Evolutionary conservation across 306 rosid genomes (phyloP).

Genomic region (Sicyos edulis): DNA sequence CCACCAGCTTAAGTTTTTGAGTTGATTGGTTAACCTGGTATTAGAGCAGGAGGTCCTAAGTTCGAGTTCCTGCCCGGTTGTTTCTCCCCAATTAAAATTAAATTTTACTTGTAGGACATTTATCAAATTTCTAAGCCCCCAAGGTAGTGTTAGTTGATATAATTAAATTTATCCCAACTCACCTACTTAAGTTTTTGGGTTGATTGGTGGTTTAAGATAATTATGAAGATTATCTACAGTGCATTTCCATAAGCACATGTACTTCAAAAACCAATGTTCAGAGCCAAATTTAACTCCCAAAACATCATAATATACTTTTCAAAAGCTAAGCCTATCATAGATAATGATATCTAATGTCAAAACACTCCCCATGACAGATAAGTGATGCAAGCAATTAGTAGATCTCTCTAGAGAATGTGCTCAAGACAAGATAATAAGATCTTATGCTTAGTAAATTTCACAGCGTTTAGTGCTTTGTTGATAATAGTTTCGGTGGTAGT

Average conservation of each 20-base stretch:
- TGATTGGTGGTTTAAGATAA: no score
- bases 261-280: neutral
- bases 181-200: no score
- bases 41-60: no score
- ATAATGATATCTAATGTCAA: neutral
- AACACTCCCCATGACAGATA: neutral
- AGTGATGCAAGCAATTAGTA: neutral
- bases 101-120: no score
- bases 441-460: neutral
- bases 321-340: neutral
- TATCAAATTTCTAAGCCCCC: no score
- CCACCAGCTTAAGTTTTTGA: no score
- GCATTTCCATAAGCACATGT: neutral
- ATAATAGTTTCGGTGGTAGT: neutral
- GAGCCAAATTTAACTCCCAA: neutral
- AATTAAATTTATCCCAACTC: no score
- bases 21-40: no score
- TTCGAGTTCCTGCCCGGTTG: no score
- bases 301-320: neutral
- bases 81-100: no score
- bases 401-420: neutral
- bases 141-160: no score
- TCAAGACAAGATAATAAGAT: neutral
- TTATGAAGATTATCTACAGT: slow-evolving; percentile 17
- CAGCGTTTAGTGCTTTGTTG: neutral